Base-by-base conservation (phyloP, 2,329 filamentous ascomycete species). In the Aspergillus tubingensis region DNA sequence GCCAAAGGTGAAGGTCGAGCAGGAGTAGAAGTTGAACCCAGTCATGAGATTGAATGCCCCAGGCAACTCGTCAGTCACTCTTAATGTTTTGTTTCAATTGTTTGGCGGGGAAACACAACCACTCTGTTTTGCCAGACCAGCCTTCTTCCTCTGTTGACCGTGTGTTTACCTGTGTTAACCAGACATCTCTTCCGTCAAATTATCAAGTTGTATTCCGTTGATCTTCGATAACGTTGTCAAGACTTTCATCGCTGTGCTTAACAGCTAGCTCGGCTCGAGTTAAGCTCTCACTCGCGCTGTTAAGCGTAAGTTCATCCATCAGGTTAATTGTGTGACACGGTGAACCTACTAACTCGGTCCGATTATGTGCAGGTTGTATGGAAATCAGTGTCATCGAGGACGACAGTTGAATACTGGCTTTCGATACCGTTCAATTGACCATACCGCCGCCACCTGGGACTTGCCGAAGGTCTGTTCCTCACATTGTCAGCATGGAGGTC, bases 1-100 rank as follows among this genome's bases (percentile, higher is more conserved):
- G 61, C 21, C 30, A 13, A 55, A 55, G 60, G 57, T 72, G 25
- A 72, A 72, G 58, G 65, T 68, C 55, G 70, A 72, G 60, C 11
- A 50, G 30, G 44, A 49, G 21, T 27, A 49, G 25, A 49, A 30
- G 7, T 23, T 27, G 23, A 43, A 43, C 13, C 39, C n/a, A 36
- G 11, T 36, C 32, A 53, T 39, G 53, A 5, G 62, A 47, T 59
- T 48, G 49, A 48, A 19, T 27, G 41, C 32, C 47, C 47, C 15
- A 50, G 47, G 47, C 47, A 19, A 6, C 15, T 27, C 15, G 10
- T 13, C 47, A 30, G 15, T 25, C n/a, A n/a, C 25, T n/a, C 7
- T 15, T 11, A 30, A 27, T 7, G 25, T 32, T 43, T 50, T 30
- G 23, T 11, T 19, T 17, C 27, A 19, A 32, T 50, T 50, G 47